Percentiles rank a stretch among this genome's conserved stretches.
phyloP scores from a whole-genome alignment of 306 rosid genomes.

The Herpetospermum pedunculosum region DNA sequence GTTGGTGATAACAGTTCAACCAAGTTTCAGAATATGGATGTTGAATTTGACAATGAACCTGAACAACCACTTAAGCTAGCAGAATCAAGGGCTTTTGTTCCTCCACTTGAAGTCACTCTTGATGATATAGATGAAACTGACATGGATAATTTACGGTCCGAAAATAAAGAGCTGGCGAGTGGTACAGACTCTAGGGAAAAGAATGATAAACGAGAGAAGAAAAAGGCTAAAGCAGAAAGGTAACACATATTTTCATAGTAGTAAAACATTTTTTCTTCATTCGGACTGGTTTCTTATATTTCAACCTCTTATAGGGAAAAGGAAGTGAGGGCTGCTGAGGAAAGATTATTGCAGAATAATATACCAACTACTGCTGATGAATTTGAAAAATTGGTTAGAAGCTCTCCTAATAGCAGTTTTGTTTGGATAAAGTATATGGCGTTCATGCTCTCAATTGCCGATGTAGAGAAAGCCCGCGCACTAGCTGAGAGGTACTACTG shows the following conservation, averaged over 20 bases:
- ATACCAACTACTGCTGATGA: constrained; percentile 82
- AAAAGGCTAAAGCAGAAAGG: constrained; percentile 65
- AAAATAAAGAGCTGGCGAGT: constrained; percentile 31
- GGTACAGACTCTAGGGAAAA: constrained; percentile 31
- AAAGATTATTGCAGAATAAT: constrained; percentile 66
- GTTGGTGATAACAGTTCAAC: constrained; percentile 19
- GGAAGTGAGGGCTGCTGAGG: constrained; percentile 71
- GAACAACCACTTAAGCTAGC: constrained; percentile 36
- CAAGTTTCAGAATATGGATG: constrained; percentile 22
- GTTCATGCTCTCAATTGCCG: constrained; percentile 55
- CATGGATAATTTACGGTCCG: constrained; percentile 15
- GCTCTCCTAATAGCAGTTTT: constrained; percentile 86
- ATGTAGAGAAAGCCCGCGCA: constrained; percentile 81
- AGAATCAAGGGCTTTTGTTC: constrained; percentile 65
- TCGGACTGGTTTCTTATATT: not conserved
- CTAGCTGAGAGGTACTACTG: constrained; percentile 68
- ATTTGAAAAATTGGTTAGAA: constrained; percentile 79
- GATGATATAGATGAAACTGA: constrained; percentile 47
- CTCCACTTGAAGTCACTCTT: constrained; percentile 74
- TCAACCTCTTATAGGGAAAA: constrained; percentile 42
- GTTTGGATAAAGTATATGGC: constrained; percentile 87
- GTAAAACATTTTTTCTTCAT: not conserved
- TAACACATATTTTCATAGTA: constrained; percentile 4
- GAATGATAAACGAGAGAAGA: constrained; percentile 49
- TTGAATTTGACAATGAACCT: constrained; percentile 27